Base-by-base conservation (phyloP, 805 yeast species). In the Brettanomyces custersianus region DNA sequence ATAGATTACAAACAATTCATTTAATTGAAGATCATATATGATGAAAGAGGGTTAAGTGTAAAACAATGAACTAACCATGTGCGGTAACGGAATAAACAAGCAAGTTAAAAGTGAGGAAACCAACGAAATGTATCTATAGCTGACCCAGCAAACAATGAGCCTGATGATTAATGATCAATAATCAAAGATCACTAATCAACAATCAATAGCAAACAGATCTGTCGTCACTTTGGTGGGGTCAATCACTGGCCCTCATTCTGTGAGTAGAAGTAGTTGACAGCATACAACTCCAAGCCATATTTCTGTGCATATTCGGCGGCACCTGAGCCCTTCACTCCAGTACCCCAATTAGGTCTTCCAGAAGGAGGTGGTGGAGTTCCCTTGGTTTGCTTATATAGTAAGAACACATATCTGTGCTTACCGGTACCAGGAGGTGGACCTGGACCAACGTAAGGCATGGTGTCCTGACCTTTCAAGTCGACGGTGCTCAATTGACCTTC, bases 341-440 rank as follows among this genome's bases (percentile, higher is more conserved):
- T 79, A 12, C 96, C 95, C 95, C 95, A 87, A 48, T 62, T 74
- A 24, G 81, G 77, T 51, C 94, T 68, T 49, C 68, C 79, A 18
- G 53, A 39, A 18, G 76, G 65, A 12, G 63, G 53, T 33, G 66
- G 62, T 24, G 54, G 63, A 29, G 40, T 55, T 22, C 57, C 53
- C 3, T 60, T 70, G 50, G 64, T 80, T 54, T 77, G 94, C 59
- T 79, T 80, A 58, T 66, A 85, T 42, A 88, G 60, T 37, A 85
- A 48, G 48, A 81, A 83, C 15, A 83, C 85, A 55, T 88, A 88
- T 44, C 96, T 76, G 63, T 88, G 96, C 51, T 78, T 72, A 11
- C 94, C 90, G 1, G 95, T 82, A 37, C 76, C 77, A 33, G 72
- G 70, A 27, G 96, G 96, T n/a, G 96, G 96, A 4, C 74, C 95